Conservation (phyloP, 2,329 filamentous ascomycete genomes). For the Cordyceps cateniannulata region DNA sequence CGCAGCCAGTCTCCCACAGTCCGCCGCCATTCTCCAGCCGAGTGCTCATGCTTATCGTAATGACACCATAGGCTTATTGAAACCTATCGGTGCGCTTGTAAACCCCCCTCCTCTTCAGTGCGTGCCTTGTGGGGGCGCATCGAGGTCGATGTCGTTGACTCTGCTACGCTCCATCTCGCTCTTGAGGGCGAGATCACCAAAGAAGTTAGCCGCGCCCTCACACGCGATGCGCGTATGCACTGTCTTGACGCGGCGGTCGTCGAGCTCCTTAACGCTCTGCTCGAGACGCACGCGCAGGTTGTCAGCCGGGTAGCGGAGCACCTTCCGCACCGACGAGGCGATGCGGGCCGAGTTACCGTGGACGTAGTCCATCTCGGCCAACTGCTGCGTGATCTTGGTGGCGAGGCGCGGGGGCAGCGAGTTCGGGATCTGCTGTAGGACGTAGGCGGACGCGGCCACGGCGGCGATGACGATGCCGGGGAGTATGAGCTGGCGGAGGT, state of each 20-base stretch:
- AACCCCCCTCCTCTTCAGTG: background rate
- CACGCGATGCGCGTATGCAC: constrained; percentile 76
- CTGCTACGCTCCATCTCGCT: constrained; percentile 45
- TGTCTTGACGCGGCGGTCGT: constrained; percentile 72
- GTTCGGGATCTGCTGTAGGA: constrained; percentile 79
- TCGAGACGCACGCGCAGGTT: constrained; percentile 79
- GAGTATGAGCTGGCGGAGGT: constrained; percentile 71
- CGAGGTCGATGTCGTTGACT: constrained; percentile 49
- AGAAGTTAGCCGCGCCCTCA: constrained; percentile 84
- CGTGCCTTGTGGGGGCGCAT: constrained; percentile 40
- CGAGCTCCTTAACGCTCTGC: constrained; percentile 78
- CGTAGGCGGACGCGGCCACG: constrained; percentile 68
- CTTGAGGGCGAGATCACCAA: constrained; percentile 72
- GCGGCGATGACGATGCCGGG: constrained; percentile 74
- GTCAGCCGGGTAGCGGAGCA: constrained; percentile 80
- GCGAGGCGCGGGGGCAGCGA: constrained; percentile 82
- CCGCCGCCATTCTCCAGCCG: background rate
- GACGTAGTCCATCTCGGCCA: constrained; percentile 82
- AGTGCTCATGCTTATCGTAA: background rate
- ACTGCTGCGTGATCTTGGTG: constrained; percentile 74
- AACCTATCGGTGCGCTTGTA: background rate
- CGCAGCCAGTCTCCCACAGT: background rate
- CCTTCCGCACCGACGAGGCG: constrained; percentile 76
- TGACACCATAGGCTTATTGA: background rate
- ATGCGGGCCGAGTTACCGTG: constrained; percentile 84